Evolutionary conservation across 83 land plant species (phyloP).

Genomic region (Picea engelmannii): DNA sequence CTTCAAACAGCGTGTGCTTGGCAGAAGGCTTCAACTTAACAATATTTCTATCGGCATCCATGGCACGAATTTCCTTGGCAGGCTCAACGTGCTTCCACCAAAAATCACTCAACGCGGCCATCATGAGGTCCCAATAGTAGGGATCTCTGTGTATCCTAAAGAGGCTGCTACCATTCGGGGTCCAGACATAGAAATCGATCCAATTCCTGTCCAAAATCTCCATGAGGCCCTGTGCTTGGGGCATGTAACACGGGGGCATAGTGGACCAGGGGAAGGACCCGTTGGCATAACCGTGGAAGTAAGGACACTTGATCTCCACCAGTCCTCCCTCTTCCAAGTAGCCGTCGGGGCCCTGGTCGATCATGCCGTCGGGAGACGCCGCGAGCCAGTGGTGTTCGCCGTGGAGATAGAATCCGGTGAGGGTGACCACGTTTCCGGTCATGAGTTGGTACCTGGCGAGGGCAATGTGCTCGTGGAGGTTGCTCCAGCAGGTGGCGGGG

Average conservation of each 20-base stretch:
- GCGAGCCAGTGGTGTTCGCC: constrained; percentile 55
- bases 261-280: constrained; percentile 43
- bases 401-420: constrained; percentile 45
- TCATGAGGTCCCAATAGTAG: constrained; percentile 51
- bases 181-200: constrained; percentile 80
- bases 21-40: no score
- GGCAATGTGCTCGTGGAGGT: constrained; percentile 50
- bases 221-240: constrained; percentile 74
- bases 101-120: constrained; percentile 48
- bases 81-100: constrained; percentile 73
- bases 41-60: no score
- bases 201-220: constrained; percentile 67
- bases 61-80: constrained; percentile 31
- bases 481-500: constrained; percentile 59
- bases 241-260: constrained; percentile 55
- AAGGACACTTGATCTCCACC: constrained; percentile 77
- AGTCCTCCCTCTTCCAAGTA: constrained; percentile 38
- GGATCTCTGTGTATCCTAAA: constrained; percentile 49
- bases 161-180: constrained; percentile 51
- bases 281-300: constrained; percentile 27
- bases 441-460: constrained; percentile 49
- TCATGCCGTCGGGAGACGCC: constrained; percentile 69
- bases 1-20: no score
- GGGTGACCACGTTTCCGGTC: constrained; percentile 51
- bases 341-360: constrained; percentile 23